Evolutionary conservation across 257 asterid genomes (phyloP), one percentile per base, ranked within the genome.

Genomic region (Coffea eugenioides): DNA sequence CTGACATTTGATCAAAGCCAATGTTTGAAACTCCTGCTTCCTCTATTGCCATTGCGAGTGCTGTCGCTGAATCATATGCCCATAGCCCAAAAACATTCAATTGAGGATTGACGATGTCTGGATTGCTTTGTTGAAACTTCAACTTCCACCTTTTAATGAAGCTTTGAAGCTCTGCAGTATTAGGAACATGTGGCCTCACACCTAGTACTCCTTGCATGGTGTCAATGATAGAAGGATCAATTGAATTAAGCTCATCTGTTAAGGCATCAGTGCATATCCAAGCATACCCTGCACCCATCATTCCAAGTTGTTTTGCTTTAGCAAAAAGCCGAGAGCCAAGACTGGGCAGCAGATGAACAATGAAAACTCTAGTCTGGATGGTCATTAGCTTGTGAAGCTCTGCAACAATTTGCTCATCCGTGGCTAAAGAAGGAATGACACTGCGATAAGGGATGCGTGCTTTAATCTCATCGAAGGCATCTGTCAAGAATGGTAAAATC

Each of bases 131-230:
- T 16, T 75, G 67, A 48, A 84, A 36, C 75, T 45, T 85, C 68
- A 46, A 48, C 75, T 69, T 85, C 88, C 92, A 89, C 64, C 87
- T 76, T 1, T 13, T 41, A 11, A 51, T 80, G 31, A 91, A 91
- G 51, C 45, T 54, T 2, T 82, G 77, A 0, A 85, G 85, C 81
- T 82, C 82, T 48, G 64, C 12, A 0, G 88, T 77, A 61, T 66
- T 79, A 6, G 85, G 88, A 49, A 78, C 71, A 76, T 83, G 49
- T 52, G 94, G 87, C 61, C 59, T 83, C 43, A 91, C 84, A 1
- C 97, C 94, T 11, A 90, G 76, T 39, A 91, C 91, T 51, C 94
- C 94, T 64, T 78, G 79, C 94, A 91, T 90, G 2, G 93, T 78
- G 59, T 82, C 87, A 39, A 85, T 43, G 10, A 80, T 82, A 2